These are phyloP conservation scores for Discostella stelligeroides DNA, from an alignment of 108 stramenopile genomes.

Conservation along the genomic window DNA sequence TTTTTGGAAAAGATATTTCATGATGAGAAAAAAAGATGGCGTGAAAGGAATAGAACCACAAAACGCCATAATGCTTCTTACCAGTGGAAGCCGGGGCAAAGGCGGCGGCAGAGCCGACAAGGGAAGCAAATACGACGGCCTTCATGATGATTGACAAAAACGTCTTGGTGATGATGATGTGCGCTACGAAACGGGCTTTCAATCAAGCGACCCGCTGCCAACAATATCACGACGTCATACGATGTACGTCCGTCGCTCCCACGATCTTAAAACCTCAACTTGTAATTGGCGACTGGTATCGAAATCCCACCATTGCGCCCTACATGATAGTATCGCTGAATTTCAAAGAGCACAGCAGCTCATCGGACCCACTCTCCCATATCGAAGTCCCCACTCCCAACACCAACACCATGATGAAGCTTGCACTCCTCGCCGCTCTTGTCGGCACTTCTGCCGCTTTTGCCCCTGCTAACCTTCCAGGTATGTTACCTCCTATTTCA, in stretches of 20 bases:
- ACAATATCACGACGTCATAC: conserved; percentile 5
- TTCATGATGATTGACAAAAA: conserved; percentile 64
- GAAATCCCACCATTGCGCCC: neutral
- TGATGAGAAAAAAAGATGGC: neutral
- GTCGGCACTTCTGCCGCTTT: conserved; percentile 49
- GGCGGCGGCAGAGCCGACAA: conserved; percentile 62
- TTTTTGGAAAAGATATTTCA: neutral
- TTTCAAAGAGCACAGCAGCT: no score
- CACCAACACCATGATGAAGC: conserved; percentile 53
- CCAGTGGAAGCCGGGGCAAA: conserved; percentile 66
- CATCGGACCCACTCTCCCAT: neutral
- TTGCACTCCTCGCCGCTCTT: conserved; percentile 32
- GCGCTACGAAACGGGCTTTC: no score
- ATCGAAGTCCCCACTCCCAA: neutral
- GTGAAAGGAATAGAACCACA: neutral
- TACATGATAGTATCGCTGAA: conserved; percentile 5
- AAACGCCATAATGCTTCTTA: conserved; percentile 2
- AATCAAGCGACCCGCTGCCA: no score
- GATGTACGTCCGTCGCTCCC: conserved; percentile 15
- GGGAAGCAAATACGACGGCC: conserved; percentile 59
- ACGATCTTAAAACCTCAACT: conserved; percentile 16
- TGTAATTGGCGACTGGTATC: conserved; percentile 2
- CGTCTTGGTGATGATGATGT: neutral
- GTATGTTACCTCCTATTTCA: conserved; percentile 24
- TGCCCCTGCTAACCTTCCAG: conserved; percentile 40